Conservation (phyloP, 345 rosid species). For the Euphorbia tirucalli region DNA sequence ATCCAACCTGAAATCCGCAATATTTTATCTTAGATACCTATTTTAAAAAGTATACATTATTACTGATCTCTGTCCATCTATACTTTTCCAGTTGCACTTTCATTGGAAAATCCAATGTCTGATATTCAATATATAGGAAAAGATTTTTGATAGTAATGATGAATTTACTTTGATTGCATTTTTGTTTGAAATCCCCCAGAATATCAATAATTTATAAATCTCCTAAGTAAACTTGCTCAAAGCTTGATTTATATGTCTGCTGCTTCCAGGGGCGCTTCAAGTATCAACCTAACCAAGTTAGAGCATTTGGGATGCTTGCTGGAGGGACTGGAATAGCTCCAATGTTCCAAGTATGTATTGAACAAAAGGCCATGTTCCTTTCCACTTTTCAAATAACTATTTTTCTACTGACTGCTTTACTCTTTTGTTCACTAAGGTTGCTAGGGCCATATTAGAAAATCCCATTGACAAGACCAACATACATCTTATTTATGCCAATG, state of each 20-base stretch:
- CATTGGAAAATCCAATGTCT: background rate
- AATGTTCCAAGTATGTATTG: conserved; percentile 29
- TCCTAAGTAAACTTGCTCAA: background rate
- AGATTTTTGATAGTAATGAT: background rate
- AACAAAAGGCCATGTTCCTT: background rate
- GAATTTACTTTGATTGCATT: background rate
- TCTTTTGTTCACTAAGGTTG: conserved; percentile 19
- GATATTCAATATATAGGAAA: background rate
- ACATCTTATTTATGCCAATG: conserved; percentile 31
- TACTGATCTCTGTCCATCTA: background rate
- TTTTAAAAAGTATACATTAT: background rate
- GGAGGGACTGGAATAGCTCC: conserved; percentile 38
- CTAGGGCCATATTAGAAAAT: conserved; percentile 34
- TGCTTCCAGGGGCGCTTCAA: conserved; percentile 30
- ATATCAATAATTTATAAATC: background rate
- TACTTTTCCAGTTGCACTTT: background rate
- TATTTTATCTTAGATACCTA: background rate
- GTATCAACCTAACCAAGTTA: conserved; percentile 32
- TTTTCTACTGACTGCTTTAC: background rate
- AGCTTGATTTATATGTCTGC: background rate
- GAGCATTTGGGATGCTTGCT: conserved; percentile 33
- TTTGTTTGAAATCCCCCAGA: background rate
- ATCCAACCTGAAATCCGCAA: background rate
- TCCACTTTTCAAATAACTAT: background rate
- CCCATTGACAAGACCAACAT: conserved; percentile 24